A percentile compares a stretch with the other conserved stretches of the same genome.
These are phyloP conservation scores for Gilbertella persicaria DNA, from an alignment of 371 early-diverging fungal species.

Conservation along the genomic window DNA sequence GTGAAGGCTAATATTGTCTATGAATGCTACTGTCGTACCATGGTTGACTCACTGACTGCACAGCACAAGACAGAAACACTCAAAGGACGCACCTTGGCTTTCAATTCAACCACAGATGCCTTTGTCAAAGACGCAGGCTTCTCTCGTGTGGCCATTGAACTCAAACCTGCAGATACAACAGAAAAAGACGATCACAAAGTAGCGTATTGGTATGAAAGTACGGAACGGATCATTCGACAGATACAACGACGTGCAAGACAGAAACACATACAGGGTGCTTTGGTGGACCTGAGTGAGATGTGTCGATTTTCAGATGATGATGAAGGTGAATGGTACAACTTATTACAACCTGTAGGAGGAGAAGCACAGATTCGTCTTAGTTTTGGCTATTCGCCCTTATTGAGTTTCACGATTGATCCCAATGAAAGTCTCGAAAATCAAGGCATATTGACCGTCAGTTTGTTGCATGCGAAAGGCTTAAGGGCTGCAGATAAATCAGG, in stretches of 20 bases:
- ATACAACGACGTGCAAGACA: conserved; percentile 25
- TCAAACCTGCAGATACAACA: conserved; percentile 31
- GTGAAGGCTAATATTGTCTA: conserved; percentile 22
- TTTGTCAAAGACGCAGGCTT: conserved; percentile 66
- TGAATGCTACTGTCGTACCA: conserved; percentile 37
- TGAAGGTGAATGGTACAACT: conserved; percentile 41
- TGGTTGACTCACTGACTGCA: conserved; percentile 37
- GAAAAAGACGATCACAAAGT: conserved; percentile 34
- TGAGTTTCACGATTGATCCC: conserved; percentile 46
- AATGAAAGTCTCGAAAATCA: conserved; percentile 64
- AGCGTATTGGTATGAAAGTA: conserved; percentile 42
- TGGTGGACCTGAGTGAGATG: background rate
- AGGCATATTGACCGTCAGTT: conserved; percentile 49
- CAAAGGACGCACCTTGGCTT: conserved; percentile 29
- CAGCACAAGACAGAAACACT: conserved; percentile 37
- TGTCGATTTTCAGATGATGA: conserved; percentile 13
- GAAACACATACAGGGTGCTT: background rate
- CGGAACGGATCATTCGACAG: conserved; percentile 31
- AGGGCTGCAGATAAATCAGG: conserved; percentile 55
- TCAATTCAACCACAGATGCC: conserved; percentile 48
- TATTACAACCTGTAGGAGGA: conserved; percentile 32
- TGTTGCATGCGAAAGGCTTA: conserved; percentile 49
- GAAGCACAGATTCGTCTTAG: conserved; percentile 49
- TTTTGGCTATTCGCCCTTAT: conserved; percentile 56
- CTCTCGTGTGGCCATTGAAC: conserved; percentile 53